These are phyloP conservation scores for Nicotiana obtusifolia DNA, from an alignment of 257 asterid genomes.

Conservation along the genomic window DNA sequence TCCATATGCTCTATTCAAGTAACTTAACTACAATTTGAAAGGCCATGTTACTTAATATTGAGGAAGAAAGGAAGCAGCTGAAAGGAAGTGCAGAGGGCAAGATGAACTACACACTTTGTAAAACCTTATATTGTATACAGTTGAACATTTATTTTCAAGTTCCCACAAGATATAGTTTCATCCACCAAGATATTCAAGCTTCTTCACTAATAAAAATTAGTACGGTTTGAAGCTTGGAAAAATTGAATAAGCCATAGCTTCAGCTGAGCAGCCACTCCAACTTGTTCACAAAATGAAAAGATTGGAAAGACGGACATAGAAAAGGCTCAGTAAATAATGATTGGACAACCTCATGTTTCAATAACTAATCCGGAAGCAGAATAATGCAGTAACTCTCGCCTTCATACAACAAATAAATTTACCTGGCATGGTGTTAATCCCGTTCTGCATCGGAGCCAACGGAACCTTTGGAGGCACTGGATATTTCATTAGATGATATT, in stretches of 20 bases:
- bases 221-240: neutral
- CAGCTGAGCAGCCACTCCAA: neutral
- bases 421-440: slow-evolving; percentile 35
- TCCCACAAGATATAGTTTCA: neutral
- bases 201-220: neutral
- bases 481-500: slow-evolving; percentile 40
- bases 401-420: slow-evolving; percentile 2
- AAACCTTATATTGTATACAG: neutral
- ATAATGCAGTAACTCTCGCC: neutral
- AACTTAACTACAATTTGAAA: neutral
- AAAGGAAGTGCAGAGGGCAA: neutral
- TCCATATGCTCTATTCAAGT: neutral
- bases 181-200: neutral
- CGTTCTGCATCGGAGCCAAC: slow-evolving; percentile 36
- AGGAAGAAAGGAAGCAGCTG: neutral
- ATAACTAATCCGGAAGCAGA: neutral
- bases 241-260: neutral
- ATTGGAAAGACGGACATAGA: neutral
- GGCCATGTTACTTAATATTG: neutral
- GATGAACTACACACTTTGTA: neutral
- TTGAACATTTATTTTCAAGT: neutral
- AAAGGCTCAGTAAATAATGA: neutral
- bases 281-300: neutral
- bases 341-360: neutral
- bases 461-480: slow-evolving; percentile 37